Percentiles rank a stretch among this genome's conserved stretches.
phyloP scores from a whole-genome alignment of 306 rosid species.

The Albizia julibrissin region DNA sequence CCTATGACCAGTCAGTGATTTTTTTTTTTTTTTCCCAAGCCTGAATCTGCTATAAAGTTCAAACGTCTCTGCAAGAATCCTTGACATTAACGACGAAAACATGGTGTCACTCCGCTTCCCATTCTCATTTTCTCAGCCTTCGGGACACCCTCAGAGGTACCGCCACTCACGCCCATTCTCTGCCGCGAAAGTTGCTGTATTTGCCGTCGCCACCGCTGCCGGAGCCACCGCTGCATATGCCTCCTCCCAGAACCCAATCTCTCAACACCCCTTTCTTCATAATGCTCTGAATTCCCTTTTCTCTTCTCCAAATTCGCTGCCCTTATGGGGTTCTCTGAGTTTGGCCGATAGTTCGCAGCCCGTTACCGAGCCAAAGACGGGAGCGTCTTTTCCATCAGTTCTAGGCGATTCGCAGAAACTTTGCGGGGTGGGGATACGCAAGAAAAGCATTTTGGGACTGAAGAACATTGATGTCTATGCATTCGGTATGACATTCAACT shows the following conservation, averaged over 20 bases:
- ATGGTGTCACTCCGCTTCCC: conserved; percentile 89
- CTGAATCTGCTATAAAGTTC: too few species aligned
- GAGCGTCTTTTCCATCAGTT: conserved; percentile 68
- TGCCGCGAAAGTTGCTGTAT: conserved; percentile 30
- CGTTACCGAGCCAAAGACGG: conserved; percentile 60
- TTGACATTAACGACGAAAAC: conserved; percentile 15
- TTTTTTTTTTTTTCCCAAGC: too few species aligned
- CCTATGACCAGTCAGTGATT: too few species aligned
- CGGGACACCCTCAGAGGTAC: conserved; percentile 31
- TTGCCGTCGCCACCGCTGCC: conserved; percentile 21
- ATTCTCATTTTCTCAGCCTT: conserved; percentile 71
- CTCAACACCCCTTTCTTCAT: conserved; percentile 44
- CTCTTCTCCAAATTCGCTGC: conserved; percentile 41
- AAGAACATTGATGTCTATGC: conserved; percentile 92
- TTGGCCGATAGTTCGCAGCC: conserved; percentile 50
- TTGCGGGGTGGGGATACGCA: conserved; percentile 82
- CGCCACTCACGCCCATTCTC: conserved; percentile 38
- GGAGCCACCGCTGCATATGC: conserved; percentile 59
- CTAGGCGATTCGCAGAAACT: conserved; percentile 64
- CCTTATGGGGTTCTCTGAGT: conserved; percentile 74
- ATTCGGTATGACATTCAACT: conserved; percentile 52
- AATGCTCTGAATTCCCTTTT: conserved; percentile 48
- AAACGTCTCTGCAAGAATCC: neutral
- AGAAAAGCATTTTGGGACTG: conserved; percentile 70
- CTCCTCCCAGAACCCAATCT: conserved; percentile 29